These are phyloP conservation scores for Salix purpurea DNA, from an alignment of 345 rosid genomes.

Conservation along the genomic window DNA sequence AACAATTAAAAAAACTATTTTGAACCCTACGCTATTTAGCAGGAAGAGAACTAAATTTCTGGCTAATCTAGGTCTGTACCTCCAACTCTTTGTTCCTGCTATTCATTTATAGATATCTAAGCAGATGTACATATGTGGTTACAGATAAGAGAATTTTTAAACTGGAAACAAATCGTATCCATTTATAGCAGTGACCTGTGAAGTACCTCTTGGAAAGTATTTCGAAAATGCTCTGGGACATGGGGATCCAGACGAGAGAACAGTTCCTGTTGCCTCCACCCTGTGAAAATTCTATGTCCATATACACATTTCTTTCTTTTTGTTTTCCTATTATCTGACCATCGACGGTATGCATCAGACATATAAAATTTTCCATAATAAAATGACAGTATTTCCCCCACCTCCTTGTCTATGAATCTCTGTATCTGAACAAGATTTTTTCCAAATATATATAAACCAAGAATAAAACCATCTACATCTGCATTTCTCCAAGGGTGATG, in stretches of 20 bases:
- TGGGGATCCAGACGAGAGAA: slow-evolving; percentile 53
- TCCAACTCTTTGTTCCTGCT: neutral
- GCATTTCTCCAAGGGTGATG: slow-evolving; percentile 40
- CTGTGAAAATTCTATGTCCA: slow-evolving; percentile 58
- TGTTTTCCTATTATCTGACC: slow-evolving; percentile 54
- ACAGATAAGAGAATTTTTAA: neutral
- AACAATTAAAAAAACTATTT: neutral
- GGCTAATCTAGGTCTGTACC: neutral
- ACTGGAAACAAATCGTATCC: neutral
- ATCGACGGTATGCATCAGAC: slow-evolving; percentile 43
- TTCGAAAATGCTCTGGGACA: slow-evolving; percentile 38
- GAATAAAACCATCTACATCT: slow-evolving; percentile 49
- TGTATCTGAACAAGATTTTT: slow-evolving; percentile 46
- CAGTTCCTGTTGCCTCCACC: slow-evolving; percentile 71
- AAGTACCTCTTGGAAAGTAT: slow-evolving; percentile 39
- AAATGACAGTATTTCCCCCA: slow-evolving; percentile 49
- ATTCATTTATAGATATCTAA: neutral
- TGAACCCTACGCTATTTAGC: neutral
- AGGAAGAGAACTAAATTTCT: neutral
- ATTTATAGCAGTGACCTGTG: neutral
- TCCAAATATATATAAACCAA: slow-evolving; percentile 57
- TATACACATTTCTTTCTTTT: slow-evolving; percentile 39
- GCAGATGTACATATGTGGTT: neutral
- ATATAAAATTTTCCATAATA: slow-evolving; percentile 59
- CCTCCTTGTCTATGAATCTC: slow-evolving; percentile 44